Evolutionary conservation across 2,329 filamentous ascomycete species (phyloP).

Genomic region (Tricladium varicosporioides): DNA sequence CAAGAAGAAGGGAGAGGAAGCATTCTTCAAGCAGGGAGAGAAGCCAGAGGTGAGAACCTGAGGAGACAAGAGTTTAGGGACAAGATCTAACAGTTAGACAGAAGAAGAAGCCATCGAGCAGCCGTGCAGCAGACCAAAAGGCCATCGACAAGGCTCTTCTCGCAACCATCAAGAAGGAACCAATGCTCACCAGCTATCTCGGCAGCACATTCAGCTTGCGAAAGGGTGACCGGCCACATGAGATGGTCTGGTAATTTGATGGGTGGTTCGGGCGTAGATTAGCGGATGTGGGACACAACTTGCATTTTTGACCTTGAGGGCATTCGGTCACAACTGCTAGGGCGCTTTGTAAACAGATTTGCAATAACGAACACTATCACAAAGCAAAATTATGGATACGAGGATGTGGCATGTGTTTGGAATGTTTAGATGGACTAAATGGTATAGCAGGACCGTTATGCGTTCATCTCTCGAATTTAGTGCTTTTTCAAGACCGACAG

Average conservation of each 20-base stretch:
- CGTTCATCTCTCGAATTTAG: background rate
- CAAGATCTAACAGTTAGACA: slow-evolving; percentile 43
- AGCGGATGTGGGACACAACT: slow-evolving; percentile 48
- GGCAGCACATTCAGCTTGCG: slow-evolving; percentile 95
- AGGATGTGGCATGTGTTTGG: background rate
- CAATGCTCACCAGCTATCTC: slow-evolving; percentile 90
- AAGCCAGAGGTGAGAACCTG: slow-evolving; percentile 78
- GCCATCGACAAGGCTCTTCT: slow-evolving; percentile 94
- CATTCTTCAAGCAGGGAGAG: slow-evolving; percentile 99
- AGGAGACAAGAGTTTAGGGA: background rate
- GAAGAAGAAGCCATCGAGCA: slow-evolving; percentile 96
- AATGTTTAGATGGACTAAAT: background rate
- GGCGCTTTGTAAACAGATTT: slow-evolving; percentile 39
- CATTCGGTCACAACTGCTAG: slow-evolving; percentile 53
- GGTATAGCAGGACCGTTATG: background rate
- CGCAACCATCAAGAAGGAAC: slow-evolving; percentile 97
- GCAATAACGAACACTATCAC: slow-evolving; percentile 34
- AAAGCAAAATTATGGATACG: slow-evolving; percentile 26
- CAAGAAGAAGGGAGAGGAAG: slow-evolving; percentile 96
- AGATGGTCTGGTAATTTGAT: slow-evolving; percentile 92
- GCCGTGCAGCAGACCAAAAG: slow-evolving; percentile 96
- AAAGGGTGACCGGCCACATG: slow-evolving; percentile 99
- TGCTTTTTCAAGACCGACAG: background rate
- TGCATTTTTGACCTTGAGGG: slow-evolving; percentile 65
- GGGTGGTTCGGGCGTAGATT: slow-evolving; percentile 34